These are phyloP conservation scores for Pulveroboletus sp. DNA, from an alignment of 768 basidiomycete species.

Conservation along the genomic window DNA sequence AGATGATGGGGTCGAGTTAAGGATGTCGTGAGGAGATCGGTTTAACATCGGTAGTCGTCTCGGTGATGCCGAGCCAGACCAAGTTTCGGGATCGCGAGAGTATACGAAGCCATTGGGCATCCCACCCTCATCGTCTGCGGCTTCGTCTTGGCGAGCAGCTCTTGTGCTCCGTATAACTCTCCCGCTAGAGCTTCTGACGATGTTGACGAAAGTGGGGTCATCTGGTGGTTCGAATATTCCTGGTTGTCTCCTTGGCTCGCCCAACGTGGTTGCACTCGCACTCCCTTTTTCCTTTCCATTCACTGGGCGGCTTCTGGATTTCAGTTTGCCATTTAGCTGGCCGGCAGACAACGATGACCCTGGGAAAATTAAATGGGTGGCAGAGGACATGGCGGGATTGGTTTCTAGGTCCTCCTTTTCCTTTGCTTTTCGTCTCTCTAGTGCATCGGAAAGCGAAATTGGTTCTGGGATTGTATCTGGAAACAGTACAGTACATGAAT, in stretches of 20 bases:
- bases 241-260: constrained; percentile 21
- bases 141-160: constrained; percentile 26
- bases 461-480: constrained; percentile 71
- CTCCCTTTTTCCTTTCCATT: constrained; percentile 31
- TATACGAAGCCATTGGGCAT: constrained; percentile 23
- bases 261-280: constrained; percentile 27
- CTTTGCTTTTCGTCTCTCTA: constrained; percentile 50
- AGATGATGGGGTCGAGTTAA: constrained; percentile 17
- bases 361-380: constrained; percentile 27
- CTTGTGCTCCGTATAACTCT: constrained; percentile 30
- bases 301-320: constrained; percentile 39
- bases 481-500: constrained; percentile 4
- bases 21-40: constrained; percentile 22
- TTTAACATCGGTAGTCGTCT: constrained; percentile 14
- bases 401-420: constrained; percentile 58
- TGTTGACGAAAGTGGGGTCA: constrained; percentile 14
- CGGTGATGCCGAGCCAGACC: constrained; percentile 25
- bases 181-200: constrained; percentile 30
- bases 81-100: constrained; percentile 20
- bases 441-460: constrained; percentile 57
- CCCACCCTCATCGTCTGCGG: constrained; percentile 21
- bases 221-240: constrained; percentile 19
- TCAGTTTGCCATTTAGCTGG: constrained; percentile 34
- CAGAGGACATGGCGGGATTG: constrained; percentile 49
- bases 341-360: constrained; percentile 17